Conservation (phyloP, 768 basidiomycete genomes). For the Tylopilus plumbeoviolaceoides region DNA sequence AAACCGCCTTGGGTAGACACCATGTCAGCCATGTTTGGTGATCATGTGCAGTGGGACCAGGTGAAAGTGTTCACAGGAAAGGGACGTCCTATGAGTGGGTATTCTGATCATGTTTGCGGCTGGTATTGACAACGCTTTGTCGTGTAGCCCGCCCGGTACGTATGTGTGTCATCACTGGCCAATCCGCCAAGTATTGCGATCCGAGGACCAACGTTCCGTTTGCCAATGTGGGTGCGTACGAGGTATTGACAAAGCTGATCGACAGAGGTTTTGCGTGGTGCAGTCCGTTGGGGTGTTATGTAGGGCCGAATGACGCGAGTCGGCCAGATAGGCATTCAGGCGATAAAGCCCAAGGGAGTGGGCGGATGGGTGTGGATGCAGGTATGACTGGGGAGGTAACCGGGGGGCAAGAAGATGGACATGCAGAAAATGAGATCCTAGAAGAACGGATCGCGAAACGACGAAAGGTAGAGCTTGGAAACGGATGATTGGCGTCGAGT, state of each 20-base stretch:
- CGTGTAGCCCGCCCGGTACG: constrained; percentile 55
- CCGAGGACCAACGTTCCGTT: constrained; percentile 79
- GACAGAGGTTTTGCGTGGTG: constrained; percentile 71
- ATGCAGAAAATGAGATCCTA: neutral
- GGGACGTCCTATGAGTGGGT: constrained; percentile 59
- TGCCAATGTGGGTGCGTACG: constrained; percentile 64
- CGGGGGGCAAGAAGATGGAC: neutral
- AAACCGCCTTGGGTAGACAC: constrained; percentile 66
- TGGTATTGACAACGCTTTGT: neutral
- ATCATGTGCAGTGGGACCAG: constrained; percentile 78
- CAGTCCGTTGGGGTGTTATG: constrained; percentile 40
- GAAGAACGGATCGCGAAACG: constrained; percentile 15
- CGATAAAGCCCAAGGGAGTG: neutral
- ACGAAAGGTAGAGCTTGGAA: constrained; percentile 6
- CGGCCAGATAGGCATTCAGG: neutral
- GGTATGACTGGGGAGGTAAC: neutral
- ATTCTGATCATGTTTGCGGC: neutral
- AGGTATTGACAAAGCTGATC: constrained; percentile 56
- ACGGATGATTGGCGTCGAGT: constrained; percentile 1
- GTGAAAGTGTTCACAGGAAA: constrained; percentile 61
- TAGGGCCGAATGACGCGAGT: constrained; percentile 14
- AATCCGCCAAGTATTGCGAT: constrained; percentile 72
- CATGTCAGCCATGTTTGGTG: constrained; percentile 81
- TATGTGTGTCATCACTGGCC: constrained; percentile 76
- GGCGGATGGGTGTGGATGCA: neutral